phyloP scores from a whole-genome alignment of 306 rosid genomes.

The Datisca glomerata region DNA sequence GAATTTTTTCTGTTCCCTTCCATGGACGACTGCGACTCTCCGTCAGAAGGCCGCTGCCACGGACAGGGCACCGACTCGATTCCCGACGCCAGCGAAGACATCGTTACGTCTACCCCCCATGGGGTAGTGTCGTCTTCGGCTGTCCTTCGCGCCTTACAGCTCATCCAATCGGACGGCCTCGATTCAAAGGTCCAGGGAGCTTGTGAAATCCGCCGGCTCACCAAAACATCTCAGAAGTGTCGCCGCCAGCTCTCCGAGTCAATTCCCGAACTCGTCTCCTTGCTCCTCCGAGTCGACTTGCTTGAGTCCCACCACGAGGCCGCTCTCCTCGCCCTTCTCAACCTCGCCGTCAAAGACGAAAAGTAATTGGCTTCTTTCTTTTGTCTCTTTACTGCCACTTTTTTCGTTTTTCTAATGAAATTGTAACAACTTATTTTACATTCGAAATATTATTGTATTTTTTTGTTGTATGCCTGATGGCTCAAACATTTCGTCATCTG shows the following conservation, averaged over 20 bases:
- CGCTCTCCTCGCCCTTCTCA: constrained; percentile 83
- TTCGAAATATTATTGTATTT: too few species aligned
- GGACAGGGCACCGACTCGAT: not conserved
- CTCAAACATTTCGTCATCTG: too few species aligned
- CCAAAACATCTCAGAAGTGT: constrained; percentile 77
- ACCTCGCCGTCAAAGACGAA: constrained; percentile 94
- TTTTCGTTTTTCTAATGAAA: not conserved
- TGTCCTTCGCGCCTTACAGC: constrained; percentile 50
- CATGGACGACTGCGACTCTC: constrained; percentile 9
- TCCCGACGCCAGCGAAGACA: too few species aligned
- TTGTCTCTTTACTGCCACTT: not conserved
- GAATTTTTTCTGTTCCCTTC: too few species aligned
- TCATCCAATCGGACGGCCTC: constrained; percentile 46
- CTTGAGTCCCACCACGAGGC: constrained; percentile 51
- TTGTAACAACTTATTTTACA: too few species aligned
- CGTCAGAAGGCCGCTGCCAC: not conserved
- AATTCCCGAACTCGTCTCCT: constrained; percentile 46
- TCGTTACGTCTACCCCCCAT: too few species aligned
- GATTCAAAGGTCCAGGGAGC: constrained; percentile 55
- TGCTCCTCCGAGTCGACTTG: constrained; percentile 47
- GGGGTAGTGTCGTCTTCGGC: constrained; percentile 38
- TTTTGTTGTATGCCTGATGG: too few species aligned
- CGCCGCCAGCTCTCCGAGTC: constrained; percentile 69
- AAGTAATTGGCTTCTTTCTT: constrained; percentile 24
- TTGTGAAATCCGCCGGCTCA: constrained; percentile 71